Percentiles rank a stretch among this genome's conserved stretches.
Evolutionary conservation across 306 rosid species (phyloP).

Genomic region (Abrus pulchellus): DNA sequence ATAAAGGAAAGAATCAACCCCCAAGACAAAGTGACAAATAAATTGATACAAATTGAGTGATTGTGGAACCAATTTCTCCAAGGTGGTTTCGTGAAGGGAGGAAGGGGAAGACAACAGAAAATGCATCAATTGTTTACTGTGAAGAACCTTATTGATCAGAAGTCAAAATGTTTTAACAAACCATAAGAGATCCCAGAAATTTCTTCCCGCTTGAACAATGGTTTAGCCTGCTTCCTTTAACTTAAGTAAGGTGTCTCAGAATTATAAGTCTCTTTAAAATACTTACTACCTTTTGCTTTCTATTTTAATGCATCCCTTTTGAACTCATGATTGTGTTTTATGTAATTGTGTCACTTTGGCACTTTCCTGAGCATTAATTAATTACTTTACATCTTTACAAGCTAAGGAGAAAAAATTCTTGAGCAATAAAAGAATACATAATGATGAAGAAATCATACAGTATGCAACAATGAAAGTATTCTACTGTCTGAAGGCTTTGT

Average conservation of each 20-base stretch:
- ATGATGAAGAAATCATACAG: slow-evolving; percentile 19
- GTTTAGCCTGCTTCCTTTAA: slow-evolving; percentile 12
- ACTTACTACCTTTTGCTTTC: slow-evolving; percentile 20
- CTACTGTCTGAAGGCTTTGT: slow-evolving; percentile 23
- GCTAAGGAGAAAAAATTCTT: slow-evolving; percentile 25
- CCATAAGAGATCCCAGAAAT: slow-evolving; percentile 23
- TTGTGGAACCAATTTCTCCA: background rate
- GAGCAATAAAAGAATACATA: slow-evolving; percentile 27
- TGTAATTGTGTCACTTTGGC: slow-evolving; percentile 23
- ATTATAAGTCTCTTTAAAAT: slow-evolving; percentile 11
- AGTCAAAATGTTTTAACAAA: background rate
- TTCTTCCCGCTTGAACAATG: background rate
- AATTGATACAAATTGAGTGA: slow-evolving; percentile 8
- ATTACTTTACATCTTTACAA: slow-evolving; percentile 10
- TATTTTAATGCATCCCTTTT: slow-evolving; percentile 28
- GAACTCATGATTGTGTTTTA: background rate
- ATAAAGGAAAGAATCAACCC: slow-evolving; percentile 27
- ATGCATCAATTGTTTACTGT: background rate
- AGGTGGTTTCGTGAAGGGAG: slow-evolving; percentile 20
- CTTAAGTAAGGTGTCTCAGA: background rate
- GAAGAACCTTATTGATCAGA: slow-evolving; percentile 13
- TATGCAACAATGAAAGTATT: slow-evolving; percentile 1
- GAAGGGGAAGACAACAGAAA: slow-evolving; percentile 3
- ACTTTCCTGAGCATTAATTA: background rate
- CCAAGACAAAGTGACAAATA: background rate